These are phyloP conservation scores for Furcasterigmium furcatum DNA, from an alignment of 2,329 filamentous ascomycete species.

Conservation along the genomic window DNA sequence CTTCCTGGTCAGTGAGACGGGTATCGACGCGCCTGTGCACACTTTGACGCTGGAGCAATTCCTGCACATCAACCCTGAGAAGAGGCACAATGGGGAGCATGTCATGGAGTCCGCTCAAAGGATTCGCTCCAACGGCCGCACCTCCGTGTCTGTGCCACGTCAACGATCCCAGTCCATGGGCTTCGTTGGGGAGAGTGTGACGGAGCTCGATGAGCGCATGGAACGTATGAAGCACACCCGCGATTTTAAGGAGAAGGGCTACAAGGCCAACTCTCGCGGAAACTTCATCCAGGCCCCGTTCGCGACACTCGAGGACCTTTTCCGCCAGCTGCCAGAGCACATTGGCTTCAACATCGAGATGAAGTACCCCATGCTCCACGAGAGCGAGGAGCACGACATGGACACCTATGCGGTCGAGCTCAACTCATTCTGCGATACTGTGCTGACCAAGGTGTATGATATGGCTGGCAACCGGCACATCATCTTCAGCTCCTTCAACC, in stretches of 20 bases:
- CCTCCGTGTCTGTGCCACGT: slow-evolving; percentile 15
- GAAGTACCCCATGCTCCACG: slow-evolving; percentile 98
- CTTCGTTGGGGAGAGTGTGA: slow-evolving; percentile 36
- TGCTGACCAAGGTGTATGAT: slow-evolving; percentile 87
- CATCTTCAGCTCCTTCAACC: slow-evolving; percentile 97
- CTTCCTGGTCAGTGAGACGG: slow-evolving; percentile 95
- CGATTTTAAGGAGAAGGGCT: slow-evolving; percentile 92
- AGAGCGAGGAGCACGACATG: slow-evolving; percentile 94
- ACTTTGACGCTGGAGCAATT: slow-evolving; percentile 95
- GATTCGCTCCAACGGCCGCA: slow-evolving; percentile 8
- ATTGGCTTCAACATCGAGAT: slow-evolving; percentile 99
- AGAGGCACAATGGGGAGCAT: slow-evolving; percentile 16
- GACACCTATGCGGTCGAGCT: slow-evolving; percentile 93
- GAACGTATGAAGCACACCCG: slow-evolving; percentile 97
- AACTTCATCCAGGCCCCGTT: slow-evolving; percentile 96
- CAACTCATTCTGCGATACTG: slow-evolving; percentile 94
- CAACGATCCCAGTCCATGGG: slow-evolving; percentile 56
- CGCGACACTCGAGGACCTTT: slow-evolving; percentile 91
- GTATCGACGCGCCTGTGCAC: slow-evolving; percentile 94
- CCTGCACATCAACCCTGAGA: slow-evolving; percentile 72
- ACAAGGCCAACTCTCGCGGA: slow-evolving; percentile 91
- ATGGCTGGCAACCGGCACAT: slow-evolving; percentile 79
- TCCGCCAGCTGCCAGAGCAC: slow-evolving; percentile 74
- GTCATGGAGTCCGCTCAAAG: slow-evolving; percentile 21
- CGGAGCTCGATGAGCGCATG: slow-evolving; percentile 32